phyloP scores from a whole-genome alignment of 495 filamentous ascomycete genomes.

The Cryomyces antarcticus region DNA sequence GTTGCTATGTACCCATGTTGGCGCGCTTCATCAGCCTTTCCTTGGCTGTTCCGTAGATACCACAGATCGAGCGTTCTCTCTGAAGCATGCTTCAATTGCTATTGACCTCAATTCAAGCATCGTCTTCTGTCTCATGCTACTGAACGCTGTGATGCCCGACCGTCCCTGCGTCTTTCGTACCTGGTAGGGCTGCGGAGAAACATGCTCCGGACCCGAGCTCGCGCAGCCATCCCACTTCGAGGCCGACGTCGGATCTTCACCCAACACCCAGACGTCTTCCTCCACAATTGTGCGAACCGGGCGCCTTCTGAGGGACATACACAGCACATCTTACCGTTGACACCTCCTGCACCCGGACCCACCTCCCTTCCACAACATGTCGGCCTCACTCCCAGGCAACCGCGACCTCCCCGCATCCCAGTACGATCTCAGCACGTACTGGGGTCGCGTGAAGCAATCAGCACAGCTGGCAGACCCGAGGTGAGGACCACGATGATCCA shows the following conservation, averaged over 20 bases:
- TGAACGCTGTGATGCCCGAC: too few relatives aligned
- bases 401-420: constrained; percentile 76
- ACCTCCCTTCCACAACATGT: constrained; percentile 34
- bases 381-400: constrained; percentile 67
- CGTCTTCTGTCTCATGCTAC: too few relatives aligned
- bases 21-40: too few relatives aligned
- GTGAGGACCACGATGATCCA: too few relatives aligned
- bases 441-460: constrained; percentile 81
- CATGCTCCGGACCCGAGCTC: too few relatives aligned
- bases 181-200: too few relatives aligned
- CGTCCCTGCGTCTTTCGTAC: too few relatives aligned
- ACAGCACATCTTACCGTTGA: not conserved
- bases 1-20: too few relatives aligned
- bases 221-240: not conserved
- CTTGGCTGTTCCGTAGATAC: too few relatives aligned
- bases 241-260: not conserved
- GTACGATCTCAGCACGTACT: constrained; percentile 83
- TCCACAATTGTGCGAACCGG: not conserved
- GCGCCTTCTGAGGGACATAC: not conserved
- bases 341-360: not conserved
- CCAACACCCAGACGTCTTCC: not conserved
- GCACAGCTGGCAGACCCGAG: constrained; percentile 85
- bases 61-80: too few relatives aligned
- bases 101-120: too few relatives aligned
- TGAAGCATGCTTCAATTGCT: too few relatives aligned